phyloP scores from a whole-genome alignment of 1,284 basidiomycete species.

The Heliocybe sulcata region DNA sequence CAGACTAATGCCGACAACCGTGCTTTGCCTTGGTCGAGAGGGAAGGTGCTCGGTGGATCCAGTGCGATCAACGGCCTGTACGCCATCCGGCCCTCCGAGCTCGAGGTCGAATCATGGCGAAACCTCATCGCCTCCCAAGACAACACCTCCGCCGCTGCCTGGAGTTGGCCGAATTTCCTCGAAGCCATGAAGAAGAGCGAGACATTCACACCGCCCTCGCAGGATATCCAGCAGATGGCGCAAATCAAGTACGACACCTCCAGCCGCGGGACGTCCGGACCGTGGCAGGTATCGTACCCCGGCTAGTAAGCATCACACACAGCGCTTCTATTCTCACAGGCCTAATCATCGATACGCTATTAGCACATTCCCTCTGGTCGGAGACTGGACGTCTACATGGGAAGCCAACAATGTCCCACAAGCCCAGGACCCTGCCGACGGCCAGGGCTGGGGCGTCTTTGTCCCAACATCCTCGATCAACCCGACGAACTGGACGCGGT shows the following conservation, averaged over 20 bases:
- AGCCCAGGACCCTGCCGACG: constrained; percentile 37
- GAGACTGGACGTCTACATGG: constrained; percentile 45
- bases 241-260: constrained; percentile 32
- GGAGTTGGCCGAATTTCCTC: constrained; percentile 51
- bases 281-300: constrained; percentile 40
- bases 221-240: constrained; percentile 24
- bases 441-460: constrained; percentile 42
- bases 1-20: constrained; percentile 37
- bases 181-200: constrained; percentile 47
- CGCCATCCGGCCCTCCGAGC: constrained; percentile 42
- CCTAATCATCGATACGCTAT: background rate
- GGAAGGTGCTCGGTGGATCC: constrained; percentile 67
- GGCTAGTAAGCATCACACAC: constrained; percentile 34
- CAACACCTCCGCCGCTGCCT: constrained; percentile 27
- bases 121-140: constrained; percentile 29
- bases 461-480: constrained; percentile 62
- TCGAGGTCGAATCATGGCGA: constrained; percentile 52
- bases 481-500: constrained; percentile 57
- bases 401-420: constrained; percentile 34
- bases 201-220: constrained; percentile 31
- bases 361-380: constrained; percentile 39
- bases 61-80: constrained; percentile 71
- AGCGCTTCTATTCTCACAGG: constrained; percentile 1
- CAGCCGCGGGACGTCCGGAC: constrained; percentile 37
- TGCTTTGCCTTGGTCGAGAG: constrained; percentile 46